Evolutionary conservation across 129 eudicot genomes (phyloP), one percentile per base, ranked within the genome.

Genomic region (Glebionis coronaria): DNA sequence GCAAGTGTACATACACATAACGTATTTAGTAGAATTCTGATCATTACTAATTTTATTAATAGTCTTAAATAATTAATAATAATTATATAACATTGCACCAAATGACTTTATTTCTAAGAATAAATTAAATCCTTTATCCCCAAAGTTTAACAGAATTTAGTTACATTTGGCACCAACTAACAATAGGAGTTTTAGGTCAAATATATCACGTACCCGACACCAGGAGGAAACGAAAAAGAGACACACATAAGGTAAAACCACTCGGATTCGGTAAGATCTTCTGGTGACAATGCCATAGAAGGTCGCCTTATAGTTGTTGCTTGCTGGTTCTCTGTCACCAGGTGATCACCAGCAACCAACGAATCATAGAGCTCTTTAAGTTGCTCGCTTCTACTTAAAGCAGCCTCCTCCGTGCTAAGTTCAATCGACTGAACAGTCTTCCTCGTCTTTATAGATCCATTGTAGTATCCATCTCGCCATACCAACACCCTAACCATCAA

Each of bases 181-280:
- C 14, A 21, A 64, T 29, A 6, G 9, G 0, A 35, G 42, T 35
- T 35, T 35, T 35, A 35, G 21, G 51, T 10, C 4, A 65, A 4
- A n/a, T 19, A 74, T 31, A 11, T n/a, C n/a, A 65, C 83, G 29
- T 85, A 93, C 98, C 97, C 95, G 14, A 80, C 76, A 9, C 86
- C 92, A 2, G 87, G 97, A 74, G 92, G 83, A 74, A 82, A 93
- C 44, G 95, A 80, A 84, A 93, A 93, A 3, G 98, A 93, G 60
- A 79, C 80, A 61, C 97, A 93, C 92, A 93, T 81, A 29, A 93
- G 76, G 68, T 93, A 93, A 68, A 82, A 93, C 98, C 98, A 93
- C 63, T 93, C 98, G 5, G 90, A 71, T 51, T 93, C 98, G 4
- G 98, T 93, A 28, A 93, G 65, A 74, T 93, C 98, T 84, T 93